Evolutionary conservation across 306 rosid species (phyloP).

Genomic region (Fragaria iinumae): DNA sequence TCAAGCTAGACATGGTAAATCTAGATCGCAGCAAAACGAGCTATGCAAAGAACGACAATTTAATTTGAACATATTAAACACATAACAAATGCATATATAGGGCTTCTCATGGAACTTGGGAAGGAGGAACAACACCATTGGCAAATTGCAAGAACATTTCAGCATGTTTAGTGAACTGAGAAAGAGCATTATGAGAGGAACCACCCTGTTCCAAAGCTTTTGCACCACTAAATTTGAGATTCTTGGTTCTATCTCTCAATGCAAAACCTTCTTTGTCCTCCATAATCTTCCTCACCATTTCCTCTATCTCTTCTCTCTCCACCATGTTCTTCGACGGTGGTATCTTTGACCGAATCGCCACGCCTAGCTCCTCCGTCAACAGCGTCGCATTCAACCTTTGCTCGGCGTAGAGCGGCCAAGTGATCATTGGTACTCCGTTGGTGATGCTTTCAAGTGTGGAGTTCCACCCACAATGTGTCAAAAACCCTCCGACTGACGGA

Average conservation of each 20-base stretch:
- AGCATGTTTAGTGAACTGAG: constrained; percentile 9
- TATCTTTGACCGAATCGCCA: constrained; percentile 11
- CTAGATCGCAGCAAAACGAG: too few relatives aligned
- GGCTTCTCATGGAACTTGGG: neutral
- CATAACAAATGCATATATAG: too few relatives aligned
- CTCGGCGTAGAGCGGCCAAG: constrained; percentile 58
- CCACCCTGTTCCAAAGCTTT: constrained; percentile 36
- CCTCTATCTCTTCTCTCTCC: constrained; percentile 33
- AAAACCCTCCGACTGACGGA: constrained; percentile 34
- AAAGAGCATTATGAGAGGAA: constrained; percentile 30
- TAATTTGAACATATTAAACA: too few relatives aligned
- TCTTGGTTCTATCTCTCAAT: constrained; percentile 24
- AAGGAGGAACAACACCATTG: neutral
- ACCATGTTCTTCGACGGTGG: constrained; percentile 9
- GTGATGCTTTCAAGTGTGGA: constrained; percentile 43
- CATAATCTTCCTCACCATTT: constrained; percentile 43
- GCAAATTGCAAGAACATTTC: neutral
- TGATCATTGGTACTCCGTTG: constrained; percentile 42
- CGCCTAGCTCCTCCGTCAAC: constrained; percentile 41
- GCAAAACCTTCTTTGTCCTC: constrained; percentile 30
- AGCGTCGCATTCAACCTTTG: constrained; percentile 46
- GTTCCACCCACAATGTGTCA: constrained; percentile 54
- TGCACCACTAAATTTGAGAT: constrained; percentile 18
- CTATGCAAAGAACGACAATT: too few relatives aligned
- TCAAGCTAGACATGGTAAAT: too few relatives aligned